Conservation (phyloP, 2,329 filamentous ascomycete genomes). For the Xylogone sp. region DNA sequence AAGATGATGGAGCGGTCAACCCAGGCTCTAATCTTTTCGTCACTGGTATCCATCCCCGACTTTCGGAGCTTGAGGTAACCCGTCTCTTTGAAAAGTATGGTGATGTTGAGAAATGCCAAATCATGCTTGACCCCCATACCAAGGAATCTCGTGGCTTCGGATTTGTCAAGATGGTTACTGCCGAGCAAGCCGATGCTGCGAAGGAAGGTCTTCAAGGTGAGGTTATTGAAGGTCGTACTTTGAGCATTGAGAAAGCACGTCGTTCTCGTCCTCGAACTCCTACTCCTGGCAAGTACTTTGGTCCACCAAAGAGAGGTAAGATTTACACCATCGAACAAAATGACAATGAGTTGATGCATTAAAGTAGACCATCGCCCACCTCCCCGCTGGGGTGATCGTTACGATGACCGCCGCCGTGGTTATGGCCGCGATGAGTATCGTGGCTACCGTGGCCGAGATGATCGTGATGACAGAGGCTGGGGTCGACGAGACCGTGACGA, state of each 20-base stretch:
- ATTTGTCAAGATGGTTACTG: slow-evolving; percentile 97
- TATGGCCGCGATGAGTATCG: slow-evolving; percentile 53
- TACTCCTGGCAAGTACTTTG: slow-evolving; percentile 98
- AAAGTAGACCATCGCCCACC: slow-evolving; percentile 47
- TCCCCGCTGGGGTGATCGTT: slow-evolving; percentile 49
- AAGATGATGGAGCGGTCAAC: slow-evolving; percentile 80
- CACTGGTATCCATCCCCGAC: slow-evolving; percentile 91
- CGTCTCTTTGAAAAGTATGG: slow-evolving; percentile 98
- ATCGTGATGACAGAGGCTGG: slow-evolving; percentile 37
- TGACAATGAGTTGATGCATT: slow-evolving; percentile 31
- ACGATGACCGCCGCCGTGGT: slow-evolving; percentile 56
- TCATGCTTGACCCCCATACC: slow-evolving; percentile 98
- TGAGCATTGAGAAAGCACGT: slow-evolving; percentile 98
- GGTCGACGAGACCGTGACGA: slow-evolving; percentile 35
- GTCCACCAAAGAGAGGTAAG: slow-evolving; percentile 94
- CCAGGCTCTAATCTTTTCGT: slow-evolving; percentile 98
- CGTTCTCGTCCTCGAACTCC: slow-evolving; percentile 92
- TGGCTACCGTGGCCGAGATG: slow-evolving; percentile 39
- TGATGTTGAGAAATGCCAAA: slow-evolving; percentile 98
- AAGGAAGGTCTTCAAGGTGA: slow-evolving; percentile 96
- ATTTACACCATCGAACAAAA: slow-evolving; percentile 32
- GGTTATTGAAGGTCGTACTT: slow-evolving; percentile 86
- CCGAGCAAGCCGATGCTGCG: slow-evolving; percentile 92
- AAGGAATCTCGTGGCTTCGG: slow-evolving; percentile 98
- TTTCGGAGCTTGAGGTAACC: slow-evolving; percentile 85